Base-by-base conservation (phyloP, 495 filamentous ascomycete genomes). In the Amphirosellinia nigrospora region DNA sequence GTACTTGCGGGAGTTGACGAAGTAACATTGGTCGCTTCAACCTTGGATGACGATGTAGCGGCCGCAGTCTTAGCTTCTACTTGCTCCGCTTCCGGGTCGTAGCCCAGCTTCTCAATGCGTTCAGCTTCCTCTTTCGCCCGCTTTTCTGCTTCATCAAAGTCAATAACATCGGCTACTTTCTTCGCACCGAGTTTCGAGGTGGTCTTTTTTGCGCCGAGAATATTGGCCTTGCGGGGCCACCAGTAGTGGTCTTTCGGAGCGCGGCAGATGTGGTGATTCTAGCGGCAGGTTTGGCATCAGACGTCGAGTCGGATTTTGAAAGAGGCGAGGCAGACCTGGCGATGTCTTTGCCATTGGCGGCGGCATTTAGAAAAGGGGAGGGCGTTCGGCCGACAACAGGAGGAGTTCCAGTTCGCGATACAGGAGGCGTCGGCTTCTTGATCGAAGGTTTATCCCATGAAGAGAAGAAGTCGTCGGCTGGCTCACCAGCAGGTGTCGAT, bases 401-500 rank as follows among this genome's bases (percentile, higher is more conserved):
- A 21, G 93, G 93, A 5, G 96, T 98, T 41, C 90, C 90, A 43
- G 93, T 96, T 77, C 96, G 91, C 39, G 95, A 97, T 38, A 95
- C 89, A 34, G 96, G 96, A 70, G 97, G 96, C 73, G 92, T 97
- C 10, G 94, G 96, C 67, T 94, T 92, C 84, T 98, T 99, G 83
- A 99, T 97, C 4, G 94, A 88, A 4, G 96, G 96, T 81, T 97
- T 97, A 79, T 98, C 96, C 94, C 95, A 99, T 0, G 94, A 97
- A 10, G 95, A 97, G 84, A 98, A 99, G 86, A 98, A 99, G 79
- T 98, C 95, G 71, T 96, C 94, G 10, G 92, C 93, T 30, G 84
- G 81, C 69, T 98, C 95, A 63, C 86, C 89, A 53, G 90, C 86
- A 46, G 93, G 92, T 23, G 93, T 94, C 74, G 83, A 86, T 1